These are phyloP conservation scores for Penicillium angulare DNA, from an alignment of 495 filamentous ascomycete species.

Conservation along the genomic window DNA sequence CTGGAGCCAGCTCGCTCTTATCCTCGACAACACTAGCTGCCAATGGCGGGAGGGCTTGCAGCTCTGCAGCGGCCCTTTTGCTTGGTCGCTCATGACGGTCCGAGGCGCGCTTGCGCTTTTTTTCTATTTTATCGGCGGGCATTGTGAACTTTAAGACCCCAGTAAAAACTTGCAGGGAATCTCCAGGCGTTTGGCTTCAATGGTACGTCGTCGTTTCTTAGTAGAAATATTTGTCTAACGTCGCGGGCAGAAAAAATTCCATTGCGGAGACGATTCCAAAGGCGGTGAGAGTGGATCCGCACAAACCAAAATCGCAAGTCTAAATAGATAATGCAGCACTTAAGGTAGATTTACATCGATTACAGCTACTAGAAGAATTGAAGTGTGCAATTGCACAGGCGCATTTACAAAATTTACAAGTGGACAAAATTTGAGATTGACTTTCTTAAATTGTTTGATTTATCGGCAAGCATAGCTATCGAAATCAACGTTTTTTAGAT, in stretches of 20 bases:
- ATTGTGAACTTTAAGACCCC: slow-evolving; percentile 33
- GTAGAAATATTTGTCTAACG: slow-evolving; percentile 28
- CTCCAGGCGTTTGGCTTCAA: slow-evolving; percentile 10
- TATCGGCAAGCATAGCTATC: slow-evolving; percentile 28
- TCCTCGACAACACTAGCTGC: slow-evolving; percentile 60
- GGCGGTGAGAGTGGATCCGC: slow-evolving; percentile 20
- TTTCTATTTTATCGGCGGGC: slow-evolving; percentile 53
- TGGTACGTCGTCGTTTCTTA: slow-evolving; percentile 9
- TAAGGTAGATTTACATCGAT: no score
- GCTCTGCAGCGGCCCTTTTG: slow-evolving; percentile 62
- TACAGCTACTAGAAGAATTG: no score
- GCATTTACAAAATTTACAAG: background rate
- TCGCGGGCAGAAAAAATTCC: slow-evolving; percentile 31
- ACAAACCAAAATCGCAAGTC: slow-evolving; percentile 29
- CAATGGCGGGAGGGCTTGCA: slow-evolving; percentile 36
- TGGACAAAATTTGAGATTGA: no score
- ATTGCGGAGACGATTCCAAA: slow-evolving; percentile 12
- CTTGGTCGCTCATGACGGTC: slow-evolving; percentile 53
- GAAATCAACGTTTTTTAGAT: slow-evolving; percentile 32
- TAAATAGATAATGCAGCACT: no score
- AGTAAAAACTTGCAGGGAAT: background rate
- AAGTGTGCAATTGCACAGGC: no score
- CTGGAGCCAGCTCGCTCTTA: slow-evolving; percentile 58
- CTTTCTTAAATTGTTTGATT: slow-evolving; percentile 27
- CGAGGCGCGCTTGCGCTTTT: slow-evolving; percentile 71